A percentile compares a stretch with the other conserved stretches of the same genome.
These are phyloP conservation scores for Venturiaceae sp. DNA, from an alignment of 2,329 filamentous ascomycete genomes.

Conservation along the genomic window DNA sequence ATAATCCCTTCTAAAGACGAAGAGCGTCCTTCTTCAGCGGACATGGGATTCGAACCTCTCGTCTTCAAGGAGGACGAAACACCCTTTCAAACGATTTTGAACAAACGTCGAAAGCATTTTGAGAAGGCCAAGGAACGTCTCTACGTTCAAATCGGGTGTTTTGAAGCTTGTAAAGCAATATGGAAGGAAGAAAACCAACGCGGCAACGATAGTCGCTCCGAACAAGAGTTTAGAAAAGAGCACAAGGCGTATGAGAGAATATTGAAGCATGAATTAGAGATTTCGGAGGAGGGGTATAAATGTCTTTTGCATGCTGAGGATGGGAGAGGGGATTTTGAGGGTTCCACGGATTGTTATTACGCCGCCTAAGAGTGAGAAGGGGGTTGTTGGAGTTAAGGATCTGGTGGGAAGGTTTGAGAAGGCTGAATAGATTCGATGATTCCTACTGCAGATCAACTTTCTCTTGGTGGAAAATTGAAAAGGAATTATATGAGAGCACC, in stretches of 20 bases:
- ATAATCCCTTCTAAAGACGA: neutral
- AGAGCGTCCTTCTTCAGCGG: neutral
- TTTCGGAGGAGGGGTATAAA: neutral
- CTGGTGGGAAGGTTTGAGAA: too few species aligned
- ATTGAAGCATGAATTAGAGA: neutral
- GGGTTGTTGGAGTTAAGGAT: too few species aligned
- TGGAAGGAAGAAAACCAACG: neutral
- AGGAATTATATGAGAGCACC: too few species aligned
- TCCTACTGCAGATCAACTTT: too few species aligned
- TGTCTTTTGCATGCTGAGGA: neutral
- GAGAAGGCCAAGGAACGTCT: neutral
- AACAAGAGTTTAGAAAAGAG: neutral
- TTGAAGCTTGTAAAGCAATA: neutral
- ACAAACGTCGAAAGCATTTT: neutral
- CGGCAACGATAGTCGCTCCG: neutral
- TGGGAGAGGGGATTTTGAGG: neutral
- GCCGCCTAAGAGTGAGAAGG: neutral
- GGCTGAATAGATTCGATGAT: too few species aligned
- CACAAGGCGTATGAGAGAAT: neutral
- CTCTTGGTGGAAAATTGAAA: too few species aligned
- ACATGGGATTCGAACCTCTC: neutral
- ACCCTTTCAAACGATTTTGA: neutral
- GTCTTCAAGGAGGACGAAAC: neutral
- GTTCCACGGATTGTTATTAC: neutral
- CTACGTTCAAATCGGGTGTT: neutral